Evolutionary conservation across 2,329 filamentous ascomycete genomes (phyloP).

Genomic region (Trichoderma hamatum): DNA sequence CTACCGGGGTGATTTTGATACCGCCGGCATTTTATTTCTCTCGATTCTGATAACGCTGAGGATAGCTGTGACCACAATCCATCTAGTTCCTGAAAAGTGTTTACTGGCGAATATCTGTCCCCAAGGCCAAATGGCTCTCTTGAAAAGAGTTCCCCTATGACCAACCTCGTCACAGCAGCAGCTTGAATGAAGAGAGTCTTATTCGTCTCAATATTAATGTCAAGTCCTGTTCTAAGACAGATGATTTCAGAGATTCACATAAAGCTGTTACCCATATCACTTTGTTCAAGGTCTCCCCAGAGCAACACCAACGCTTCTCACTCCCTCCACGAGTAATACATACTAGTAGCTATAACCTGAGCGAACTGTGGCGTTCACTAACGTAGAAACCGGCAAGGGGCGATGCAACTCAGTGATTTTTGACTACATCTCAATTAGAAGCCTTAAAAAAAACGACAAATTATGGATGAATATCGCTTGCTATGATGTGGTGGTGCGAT

Average conservation of each 20-base stretch:
- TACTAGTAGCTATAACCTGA: not conserved
- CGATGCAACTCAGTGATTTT: not conserved
- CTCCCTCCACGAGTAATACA: not conserved
- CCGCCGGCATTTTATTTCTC: slow-evolving; percentile 40
- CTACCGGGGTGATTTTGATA: slow-evolving; percentile 37
- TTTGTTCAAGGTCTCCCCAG: slow-evolving; percentile 36
- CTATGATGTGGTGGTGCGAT: not conserved
- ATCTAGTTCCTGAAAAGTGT: no score
- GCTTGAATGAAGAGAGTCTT: no score
- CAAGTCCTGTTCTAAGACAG: slow-evolving; percentile 49
- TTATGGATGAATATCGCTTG: not conserved
- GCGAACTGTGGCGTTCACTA: not conserved
- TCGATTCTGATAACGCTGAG: slow-evolving; percentile 44
- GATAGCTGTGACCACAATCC: slow-evolving; percentile 45
- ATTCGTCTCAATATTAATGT: slow-evolving; percentile 48
- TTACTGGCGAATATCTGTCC: no score
- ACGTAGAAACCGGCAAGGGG: not conserved
- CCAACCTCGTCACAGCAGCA: no score
- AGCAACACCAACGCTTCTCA: slow-evolving; percentile 41
- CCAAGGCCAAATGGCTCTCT: no score
- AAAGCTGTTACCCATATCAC: slow-evolving; percentile 48
- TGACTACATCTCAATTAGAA: not conserved
- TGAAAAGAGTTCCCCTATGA: no score
- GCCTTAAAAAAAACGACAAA: not conserved
- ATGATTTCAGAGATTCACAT: slow-evolving; percentile 46